Evolutionary conservation across 78 protist genomes (phyloP), one percentile per base, ranked within the genome.

Genomic region (Guillardia theta): DNA sequence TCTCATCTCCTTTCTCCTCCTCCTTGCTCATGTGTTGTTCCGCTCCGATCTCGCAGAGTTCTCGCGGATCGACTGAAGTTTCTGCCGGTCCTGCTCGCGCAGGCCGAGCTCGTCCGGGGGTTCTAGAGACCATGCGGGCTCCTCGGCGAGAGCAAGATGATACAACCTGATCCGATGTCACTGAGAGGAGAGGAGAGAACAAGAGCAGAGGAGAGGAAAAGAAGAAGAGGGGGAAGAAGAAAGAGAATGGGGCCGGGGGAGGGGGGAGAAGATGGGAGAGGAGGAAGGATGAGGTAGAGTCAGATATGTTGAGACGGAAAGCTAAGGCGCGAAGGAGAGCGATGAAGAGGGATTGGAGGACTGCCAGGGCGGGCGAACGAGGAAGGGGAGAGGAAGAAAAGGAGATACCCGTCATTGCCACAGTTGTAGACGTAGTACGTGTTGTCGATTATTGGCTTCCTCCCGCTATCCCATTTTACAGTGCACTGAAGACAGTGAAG

Each of bases 391-490:
- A n/a, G n/a, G n/a, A n/a, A n/a, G n/a, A n/a, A n/a, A n/a, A n/a
- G n/a, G n/a, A n/a, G n/a, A 6, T 58, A 58, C 70, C 83, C 83
- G 6, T 70, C 83, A 33, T 70, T 70, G 41, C 83, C 83, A 24
- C 36, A 22, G 41, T 70, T 70, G 83, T 70, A 70, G 41, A 70
- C 22, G 6, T 22, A 70, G 41, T 70, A 70, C 41, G 83, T 70
- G 41, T 70, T 12, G 41, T 70, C 41, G 46, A 70, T 43, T 4
- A 36, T 43, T 24, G 83, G 83, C 83, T 70, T 70, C 46, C 36
- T 70, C 41, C 83, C 83, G 22, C 83, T 70, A 43, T 70, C 83
- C 83, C 83, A 70, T 33, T 70, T 70, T 3, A 70, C 83, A 43
- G n/a, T 43, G 41, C 83, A 70, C 83, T n/a, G n/a, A n/a, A n/a